These are phyloP conservation scores for Ganoderma meredithae DNA, from an alignment of 1,284 basidiomycete genomes.

Conservation along the genomic window DNA sequence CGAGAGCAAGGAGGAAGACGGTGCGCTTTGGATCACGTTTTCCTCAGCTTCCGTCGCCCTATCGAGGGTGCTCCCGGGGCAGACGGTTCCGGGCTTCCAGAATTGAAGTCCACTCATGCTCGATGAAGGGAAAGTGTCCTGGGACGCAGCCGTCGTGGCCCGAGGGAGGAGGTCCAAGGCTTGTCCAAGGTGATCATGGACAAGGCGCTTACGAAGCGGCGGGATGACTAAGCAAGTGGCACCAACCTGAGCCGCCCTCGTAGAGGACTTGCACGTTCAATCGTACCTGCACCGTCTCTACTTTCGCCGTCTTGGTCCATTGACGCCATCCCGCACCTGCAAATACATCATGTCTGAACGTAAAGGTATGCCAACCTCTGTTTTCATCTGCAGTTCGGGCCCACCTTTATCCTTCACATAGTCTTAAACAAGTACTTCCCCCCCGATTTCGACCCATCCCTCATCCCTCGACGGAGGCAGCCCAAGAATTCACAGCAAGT, in stretches of 20 bases:
- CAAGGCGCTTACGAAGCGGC: background rate
- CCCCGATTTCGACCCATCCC: constrained; percentile 97
- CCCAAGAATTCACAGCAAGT: constrained; percentile 95
- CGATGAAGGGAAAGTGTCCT: background rate
- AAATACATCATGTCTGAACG: constrained; percentile 82
- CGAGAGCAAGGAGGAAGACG: constrained; percentile 59
- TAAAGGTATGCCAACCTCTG: constrained; percentile 62
- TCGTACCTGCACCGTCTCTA: background rate
- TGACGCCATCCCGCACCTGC: background rate
- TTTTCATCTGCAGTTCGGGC: background rate
- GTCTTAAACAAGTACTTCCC: constrained; percentile 93
- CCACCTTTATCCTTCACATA: constrained; percentile 37
- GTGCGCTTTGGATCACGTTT: constrained; percentile 70
- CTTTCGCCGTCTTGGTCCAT: background rate
- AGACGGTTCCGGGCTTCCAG: constrained; percentile 86
- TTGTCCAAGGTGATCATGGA: too few relatives aligned
- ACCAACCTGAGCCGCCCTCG: background rate
- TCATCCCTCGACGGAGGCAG: constrained; percentile 90
- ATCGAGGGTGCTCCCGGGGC: constrained; percentile 89
- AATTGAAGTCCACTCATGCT: constrained; percentile 60
- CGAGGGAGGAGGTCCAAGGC: background rate
- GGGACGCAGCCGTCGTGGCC: background rate
- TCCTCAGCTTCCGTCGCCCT: constrained; percentile 81
- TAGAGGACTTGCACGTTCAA: background rate
- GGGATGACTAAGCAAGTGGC: background rate